Base-by-base conservation (phyloP, 1,139 yeast species). In the Candida sp. region DNA sequence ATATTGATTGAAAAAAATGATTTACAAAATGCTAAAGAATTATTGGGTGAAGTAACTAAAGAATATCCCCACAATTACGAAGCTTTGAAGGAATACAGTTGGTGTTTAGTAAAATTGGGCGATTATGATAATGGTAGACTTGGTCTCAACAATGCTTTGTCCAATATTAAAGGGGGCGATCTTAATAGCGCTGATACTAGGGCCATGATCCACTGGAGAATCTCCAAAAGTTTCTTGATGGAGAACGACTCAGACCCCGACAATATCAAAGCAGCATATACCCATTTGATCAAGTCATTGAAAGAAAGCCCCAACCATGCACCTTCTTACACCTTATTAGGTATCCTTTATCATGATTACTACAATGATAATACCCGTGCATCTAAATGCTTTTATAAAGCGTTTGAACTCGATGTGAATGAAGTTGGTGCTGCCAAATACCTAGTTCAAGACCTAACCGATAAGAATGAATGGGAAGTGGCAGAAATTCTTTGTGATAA, bases 351-450 rank as follows among this genome's bases (percentile, higher is more conserved):
- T 55, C 63, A 76, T 5, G 73, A 76, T 1, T 68, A 75, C 42
- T 81, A 75, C 48, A 66, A 71, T 4, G 97, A 91, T 56, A 61
- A 63, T 19, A 68, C 67, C 0, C 75, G 95, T 44, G 95, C 97
- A 0, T 84, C 84, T 45, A 90, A 88, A 57, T 91, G 97, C 63
- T 93, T 84, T 59, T 83, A 85, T 59, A 87, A 84, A 55, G 97
- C 98, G 0, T 88, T 93, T 59, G 98, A 93, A 56, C 66, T 93
- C 35, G 95, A 90, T 61, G 77, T 84, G 0, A 79, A 84, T 12
- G 95, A 93, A 57, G 67, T 86, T 7, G 70, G 66, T 2, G 87
- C 99, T 0, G 96, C 96, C 0, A 75, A 77, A 52, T 79, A 79
- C 47, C 73, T 93, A 43, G 90, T 89, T 1, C 73, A 77, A 22